Conservation (phyloP, 2,329 filamentous ascomycete species). For the Allantophomopsis lycopodina region DNA sequence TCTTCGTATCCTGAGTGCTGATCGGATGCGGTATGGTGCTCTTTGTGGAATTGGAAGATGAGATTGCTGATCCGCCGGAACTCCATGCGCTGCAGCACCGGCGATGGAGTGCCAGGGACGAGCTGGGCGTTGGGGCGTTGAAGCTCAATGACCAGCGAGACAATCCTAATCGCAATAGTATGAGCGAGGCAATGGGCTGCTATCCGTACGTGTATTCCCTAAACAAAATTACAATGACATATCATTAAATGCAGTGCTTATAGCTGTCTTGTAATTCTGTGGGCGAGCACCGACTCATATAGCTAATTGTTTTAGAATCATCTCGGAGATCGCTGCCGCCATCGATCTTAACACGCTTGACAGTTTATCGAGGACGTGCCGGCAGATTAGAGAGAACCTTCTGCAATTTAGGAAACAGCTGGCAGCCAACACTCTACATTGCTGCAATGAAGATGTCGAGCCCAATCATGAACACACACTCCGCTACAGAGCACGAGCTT, state of each 20-base stretch:
- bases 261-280: too few relatives aligned
- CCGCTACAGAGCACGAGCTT: slow-evolving; percentile 41
- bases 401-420: slow-evolving; percentile 67
- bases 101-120: slow-evolving; percentile 5
- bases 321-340: slow-evolving; percentile 57
- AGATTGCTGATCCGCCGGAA: slow-evolving; percentile 9
- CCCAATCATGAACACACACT: slow-evolving; percentile 40
- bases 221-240: slow-evolving; percentile 3
- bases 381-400: slow-evolving; percentile 63
- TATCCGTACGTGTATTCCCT: slow-evolving; percentile 39
- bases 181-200: slow-evolving; percentile 49
- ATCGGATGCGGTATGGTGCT: slow-evolving; percentile 12
- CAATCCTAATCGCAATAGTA: slow-evolving; percentile 39
- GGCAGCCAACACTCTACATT: slow-evolving; percentile 63
- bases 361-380: slow-evolving; percentile 69
- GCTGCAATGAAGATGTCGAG: slow-evolving; percentile 53
- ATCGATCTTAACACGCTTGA: slow-evolving; percentile 84
- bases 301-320: slow-evolving; percentile 42
- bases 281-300: neutral
- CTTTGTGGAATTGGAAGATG: slow-evolving; percentile 18
- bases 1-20: too few relatives aligned
- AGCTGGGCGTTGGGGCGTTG: slow-evolving; percentile 1
- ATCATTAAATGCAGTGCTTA: neutral
- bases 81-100: slow-evolving; percentile 4
- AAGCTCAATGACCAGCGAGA: slow-evolving; percentile 5